Base-by-base conservation (phyloP, 768 basidiomycete species). In the Xerocomus brunneocitrinus region DNA sequence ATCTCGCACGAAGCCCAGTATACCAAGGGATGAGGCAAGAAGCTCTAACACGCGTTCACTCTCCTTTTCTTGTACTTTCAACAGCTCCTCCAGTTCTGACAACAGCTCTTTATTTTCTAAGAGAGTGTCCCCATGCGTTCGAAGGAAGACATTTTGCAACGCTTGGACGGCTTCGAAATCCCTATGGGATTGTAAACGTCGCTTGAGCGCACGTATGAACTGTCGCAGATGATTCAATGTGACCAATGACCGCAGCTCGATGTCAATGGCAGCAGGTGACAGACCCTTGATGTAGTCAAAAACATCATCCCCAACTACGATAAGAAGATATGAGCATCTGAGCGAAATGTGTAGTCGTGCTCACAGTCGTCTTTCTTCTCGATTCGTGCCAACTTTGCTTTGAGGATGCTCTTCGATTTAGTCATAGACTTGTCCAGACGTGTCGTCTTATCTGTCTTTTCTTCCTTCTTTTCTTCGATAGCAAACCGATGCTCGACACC, bases 121-220 rank as follows among this genome's bases (percentile, higher is more conserved):
- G 30, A 98, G 72, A 0, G 85, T 74, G 51, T 98, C 94, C 4
- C 86, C 87, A 65, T 98, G 95, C 48, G 89, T 77, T 16, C 82
- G 82, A 39, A 98, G 71, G 68, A 97, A 92, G 2, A 95, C 87
- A 58, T 77, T 84, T 61, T 93, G 78, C 64, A 95, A 77, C 1
- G 94, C 81, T 68, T 98, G 93, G 4, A 95, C 89, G 12, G 92
- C 94, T 69, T 99, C 97, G 63, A 97, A 98, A 71, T 99, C 97
- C 45, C 82, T 81, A 59, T 85, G 90, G 7, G 89, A 89, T 32
- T 68, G 71, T 27, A 98, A 76, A 4, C 95, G 84, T 50, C 73
- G 80, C 10, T 76, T 80, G 25, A 98, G 75, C 0, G 92, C 88
- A 53, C 77, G 73, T 43, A 97, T 72, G 73, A 98, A 98, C 19